These are phyloP conservation scores for Pestalotiopsis fici DNA, from an alignment of 2,329 filamentous ascomycete species.

Conservation along the genomic window DNA sequence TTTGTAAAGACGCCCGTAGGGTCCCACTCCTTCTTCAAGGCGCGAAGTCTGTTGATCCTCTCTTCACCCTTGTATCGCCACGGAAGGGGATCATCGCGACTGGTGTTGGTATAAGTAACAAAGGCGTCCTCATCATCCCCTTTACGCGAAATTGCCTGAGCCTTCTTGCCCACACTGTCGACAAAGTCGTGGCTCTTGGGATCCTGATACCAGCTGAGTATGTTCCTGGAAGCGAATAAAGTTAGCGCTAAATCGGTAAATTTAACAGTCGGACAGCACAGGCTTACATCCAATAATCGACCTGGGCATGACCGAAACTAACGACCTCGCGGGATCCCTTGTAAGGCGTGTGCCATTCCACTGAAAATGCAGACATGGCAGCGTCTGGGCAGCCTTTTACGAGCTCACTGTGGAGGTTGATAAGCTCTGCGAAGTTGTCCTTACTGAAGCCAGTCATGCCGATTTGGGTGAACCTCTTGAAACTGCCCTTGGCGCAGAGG, in stretches of 20 bases:
- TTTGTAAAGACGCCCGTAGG: neutral
- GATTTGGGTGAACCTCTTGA: conserved; percentile 21
- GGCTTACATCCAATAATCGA: conserved; percentile 8
- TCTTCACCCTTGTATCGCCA: neutral
- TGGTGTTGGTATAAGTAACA: neutral
- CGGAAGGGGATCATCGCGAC: neutral
- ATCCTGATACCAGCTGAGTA: conserved; percentile 1
- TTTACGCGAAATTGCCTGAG: neutral
- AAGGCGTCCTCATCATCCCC: neutral
- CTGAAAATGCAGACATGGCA: conserved; percentile 11
- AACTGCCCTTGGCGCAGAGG: conserved; percentile 19
- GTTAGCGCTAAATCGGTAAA: neutral
- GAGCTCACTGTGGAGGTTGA: conserved; percentile 10
- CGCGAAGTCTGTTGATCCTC: neutral
- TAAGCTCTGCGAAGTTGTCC: conserved; percentile 7
- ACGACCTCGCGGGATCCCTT: neutral
- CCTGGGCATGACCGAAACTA: too few species aligned
- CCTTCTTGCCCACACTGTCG: neutral
- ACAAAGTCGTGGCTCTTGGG: neutral
- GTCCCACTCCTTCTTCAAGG: neutral
- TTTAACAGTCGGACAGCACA: neutral
- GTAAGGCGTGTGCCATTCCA: conserved; percentile 12
- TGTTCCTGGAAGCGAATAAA: neutral
- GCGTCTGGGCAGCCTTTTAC: conserved; percentile 11
- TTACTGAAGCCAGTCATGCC: conserved; percentile 16